A percentile compares a stretch with the other conserved stretches of the same genome.
Conservation (phyloP, 208 protist genomes). For the Spongospora subterranea region DNA sequence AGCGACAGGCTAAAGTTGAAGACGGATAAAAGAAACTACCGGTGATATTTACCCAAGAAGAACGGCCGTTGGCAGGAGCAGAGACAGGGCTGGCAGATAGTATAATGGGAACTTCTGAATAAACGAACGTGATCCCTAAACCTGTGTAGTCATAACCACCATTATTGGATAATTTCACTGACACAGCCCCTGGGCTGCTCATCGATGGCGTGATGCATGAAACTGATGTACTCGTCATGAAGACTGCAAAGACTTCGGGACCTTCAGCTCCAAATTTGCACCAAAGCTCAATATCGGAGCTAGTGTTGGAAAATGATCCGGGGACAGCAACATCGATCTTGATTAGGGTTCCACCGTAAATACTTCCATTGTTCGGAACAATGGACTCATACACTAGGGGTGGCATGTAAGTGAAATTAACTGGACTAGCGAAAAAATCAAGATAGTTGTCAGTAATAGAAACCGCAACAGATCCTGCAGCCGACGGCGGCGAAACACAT, state of each 20-base stretch:
- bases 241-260: not conserved
- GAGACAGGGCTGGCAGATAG: not conserved
- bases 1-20: not conserved
- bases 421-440: not conserved
- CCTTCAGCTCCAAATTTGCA: not conserved
- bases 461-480: not conserved
- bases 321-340: not conserved
- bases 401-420: not conserved
- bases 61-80: slow-evolving; percentile 16
- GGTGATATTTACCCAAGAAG: not conserved
- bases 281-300: not conserved
- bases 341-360: slow-evolving; percentile 3
- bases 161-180: slow-evolving; percentile 6
- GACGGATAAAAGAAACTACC: not conserved
- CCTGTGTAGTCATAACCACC: slow-evolving; percentile 23
- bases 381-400: not conserved
- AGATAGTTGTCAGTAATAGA: slow-evolving; percentile 11
- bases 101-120: not conserved
- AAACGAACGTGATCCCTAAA: not conserved
- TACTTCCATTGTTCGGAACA: slow-evolving; percentile 24
- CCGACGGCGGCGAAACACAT: not conserved
- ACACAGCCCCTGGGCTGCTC: not conserved
- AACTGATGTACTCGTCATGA: not conserved
- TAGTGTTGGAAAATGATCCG: not conserved
- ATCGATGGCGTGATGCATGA: not conserved